These are phyloP conservation scores for Diaporthe velutina DNA, from an alignment of 2,329 filamentous ascomycete genomes.

Conservation along the genomic window DNA sequence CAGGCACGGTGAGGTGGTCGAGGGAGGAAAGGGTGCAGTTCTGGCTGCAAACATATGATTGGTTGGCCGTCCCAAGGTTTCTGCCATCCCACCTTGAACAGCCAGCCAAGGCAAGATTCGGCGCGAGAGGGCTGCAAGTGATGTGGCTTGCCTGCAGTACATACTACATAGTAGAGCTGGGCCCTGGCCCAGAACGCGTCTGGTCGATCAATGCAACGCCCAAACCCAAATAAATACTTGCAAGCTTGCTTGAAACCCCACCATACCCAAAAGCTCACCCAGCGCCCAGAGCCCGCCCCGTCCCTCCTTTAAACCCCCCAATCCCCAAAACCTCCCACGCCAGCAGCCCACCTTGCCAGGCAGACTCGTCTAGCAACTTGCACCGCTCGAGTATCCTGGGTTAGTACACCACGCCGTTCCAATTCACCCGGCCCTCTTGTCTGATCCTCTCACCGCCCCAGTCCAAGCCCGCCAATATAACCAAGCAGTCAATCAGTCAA, in stretches of 20 bases:
- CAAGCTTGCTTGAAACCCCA: constrained; percentile 34
- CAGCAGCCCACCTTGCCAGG: constrained; percentile 25
- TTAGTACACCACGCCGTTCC: constrained; percentile 14
- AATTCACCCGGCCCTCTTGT: constrained; percentile 1
- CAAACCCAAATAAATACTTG: constrained; percentile 28
- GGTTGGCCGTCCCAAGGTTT: neutral
- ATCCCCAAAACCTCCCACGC: constrained; percentile 25
- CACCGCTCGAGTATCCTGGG: constrained; percentile 24
- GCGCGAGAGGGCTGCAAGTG: neutral
- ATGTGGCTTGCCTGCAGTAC: neutral
- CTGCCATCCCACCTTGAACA: neutral
- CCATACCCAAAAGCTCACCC: constrained; percentile 35
- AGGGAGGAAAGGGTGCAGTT: neutral
- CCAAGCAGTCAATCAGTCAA: neutral
- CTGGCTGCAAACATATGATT: neutral
- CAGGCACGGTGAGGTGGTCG: neutral
- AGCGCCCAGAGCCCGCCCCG: constrained; percentile 4
- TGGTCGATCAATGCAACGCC: constrained; percentile 31
- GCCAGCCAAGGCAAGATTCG: no score
- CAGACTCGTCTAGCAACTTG: constrained; percentile 23
- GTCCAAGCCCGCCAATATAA: constrained; percentile 19
- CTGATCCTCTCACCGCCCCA: constrained; percentile 23
- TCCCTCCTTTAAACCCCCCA: constrained; percentile 20
- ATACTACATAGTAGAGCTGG: constrained; percentile 4
- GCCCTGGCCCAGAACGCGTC: constrained; percentile 16